Base-by-base conservation (phyloP, 192 early-diverging fungal genomes). In the Coemansia sp. region DNA sequence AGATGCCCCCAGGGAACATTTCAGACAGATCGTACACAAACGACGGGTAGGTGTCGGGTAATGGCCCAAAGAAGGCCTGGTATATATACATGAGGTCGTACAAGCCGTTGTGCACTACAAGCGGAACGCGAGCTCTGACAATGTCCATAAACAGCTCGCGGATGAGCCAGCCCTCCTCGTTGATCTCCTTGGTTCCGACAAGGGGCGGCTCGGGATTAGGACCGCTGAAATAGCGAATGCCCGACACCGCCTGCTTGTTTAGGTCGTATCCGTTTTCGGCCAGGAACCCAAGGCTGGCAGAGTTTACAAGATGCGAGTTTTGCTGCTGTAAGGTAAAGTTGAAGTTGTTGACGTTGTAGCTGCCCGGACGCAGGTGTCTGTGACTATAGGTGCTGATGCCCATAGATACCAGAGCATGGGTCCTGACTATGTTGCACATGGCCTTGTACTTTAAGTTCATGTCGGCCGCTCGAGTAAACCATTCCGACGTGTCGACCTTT, bases 41-140 rank as follows among this genome's bases (percentile, higher is more conserved):
- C 0, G 82, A 80, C 36, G 75, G 69, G 48, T 97, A 69, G 6
- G 82, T 70, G 28, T 68, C 67, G 0, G 97, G 97, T 25, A 98
- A 75, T 29, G 83, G 74, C 0, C 90, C 88, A 64, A 92, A 91
- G 62, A 99, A 93, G 13, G 88, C 81, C 72, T 95, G 87, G 72
- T 98, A 98, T 10, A 99, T 55, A 70, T 94, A 98, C 62, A 95
- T 86, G 11, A 98, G 68, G 69, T 99, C 97, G 28, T 96, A 77
- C 20, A 97, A 78, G 0, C 96, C 97, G 71, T 98, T 98, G 83
- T 99, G 97, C 0, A 95, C 76, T 9, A 95, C 83, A 16, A 99
- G 67, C 1, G 93, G 91, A 14, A 88, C 71, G 3, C 74, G 67
- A 29, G 57, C 55, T 0, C 68, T 68, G 32, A 85, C 68, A 39